These are phyloP conservation scores for Trypanosoma scelopori DNA, from an alignment of 208 protist genomes.

Conservation along the genomic window DNA sequence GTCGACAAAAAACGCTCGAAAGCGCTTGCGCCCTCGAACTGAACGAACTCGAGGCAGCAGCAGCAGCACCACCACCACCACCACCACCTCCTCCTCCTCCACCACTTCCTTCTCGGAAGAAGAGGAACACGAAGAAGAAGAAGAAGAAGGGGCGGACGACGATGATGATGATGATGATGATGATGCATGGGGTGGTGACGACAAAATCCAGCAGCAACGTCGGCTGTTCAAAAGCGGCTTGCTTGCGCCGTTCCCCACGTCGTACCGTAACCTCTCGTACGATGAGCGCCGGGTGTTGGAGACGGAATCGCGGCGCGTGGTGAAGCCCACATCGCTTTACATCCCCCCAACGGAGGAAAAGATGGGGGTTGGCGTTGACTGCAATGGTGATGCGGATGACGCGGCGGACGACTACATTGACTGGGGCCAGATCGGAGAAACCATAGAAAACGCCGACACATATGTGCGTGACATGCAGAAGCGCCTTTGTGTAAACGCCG, in stretches of 20 bases:
- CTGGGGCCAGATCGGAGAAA: slow-evolving; percentile 22
- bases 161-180: background rate
- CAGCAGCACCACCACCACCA: background rate
- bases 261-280: slow-evolving; percentile 21
- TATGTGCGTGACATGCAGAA: slow-evolving; percentile 20
- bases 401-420: slow-evolving; percentile 44
- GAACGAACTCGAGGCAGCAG: background rate
- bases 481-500: background rate
- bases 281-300: slow-evolving; percentile 26
- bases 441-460: slow-evolving; percentile 13
- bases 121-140: slow-evolving; percentile 7
- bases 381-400: slow-evolving; percentile 38
- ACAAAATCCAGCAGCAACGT: slow-evolving; percentile 1
- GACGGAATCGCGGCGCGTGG: background rate
- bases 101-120: background rate
- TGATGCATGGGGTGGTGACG: background rate
- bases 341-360: slow-evolving; percentile 26
- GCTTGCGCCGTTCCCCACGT: slow-evolving; percentile 15
- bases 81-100: background rate
- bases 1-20: background rate
- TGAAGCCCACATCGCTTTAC: slow-evolving; percentile 33
- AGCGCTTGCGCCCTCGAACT: background rate
- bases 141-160: background rate
- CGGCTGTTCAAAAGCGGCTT: slow-evolving; percentile 23
- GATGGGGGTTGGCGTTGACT: slow-evolving; percentile 2